phyloP scores from a whole-genome alignment of 768 basidiomycete species.

The Tephrocybe sp. region DNA sequence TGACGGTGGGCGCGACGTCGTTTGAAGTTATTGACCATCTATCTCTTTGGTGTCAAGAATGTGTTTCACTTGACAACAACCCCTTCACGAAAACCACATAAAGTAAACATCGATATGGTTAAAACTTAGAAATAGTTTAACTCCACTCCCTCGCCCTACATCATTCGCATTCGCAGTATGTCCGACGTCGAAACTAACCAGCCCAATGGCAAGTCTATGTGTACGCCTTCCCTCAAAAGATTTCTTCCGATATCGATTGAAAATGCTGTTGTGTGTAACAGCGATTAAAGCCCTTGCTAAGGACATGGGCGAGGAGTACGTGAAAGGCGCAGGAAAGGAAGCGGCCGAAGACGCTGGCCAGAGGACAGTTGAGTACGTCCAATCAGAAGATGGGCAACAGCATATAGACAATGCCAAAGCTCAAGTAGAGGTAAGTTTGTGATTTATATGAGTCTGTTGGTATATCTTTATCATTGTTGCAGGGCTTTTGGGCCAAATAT shows the following conservation, averaged over 20 bases:
- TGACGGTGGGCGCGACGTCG: neutral
- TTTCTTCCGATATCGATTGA: too few relatives aligned
- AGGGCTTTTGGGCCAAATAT: slow-evolving; percentile 28
- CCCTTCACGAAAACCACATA: neutral
- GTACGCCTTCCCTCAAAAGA: neutral
- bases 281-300: slow-evolving; percentile 6
- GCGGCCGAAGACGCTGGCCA: slow-evolving; percentile 15
- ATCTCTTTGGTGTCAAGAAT: too few relatives aligned
- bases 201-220: slow-evolving; percentile 11
- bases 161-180: neutral
- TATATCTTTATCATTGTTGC: neutral
- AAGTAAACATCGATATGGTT: neutral
- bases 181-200: slow-evolving; percentile 1
- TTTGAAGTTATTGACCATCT: too few relatives aligned
- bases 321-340: slow-evolving; percentile 23
- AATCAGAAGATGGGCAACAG: slow-evolving; percentile 17
- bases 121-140: neutral
- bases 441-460: too few relatives aligned
- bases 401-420: slow-evolving; percentile 27
- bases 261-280: too few relatives aligned
- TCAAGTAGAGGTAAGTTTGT: slow-evolving; percentile 22
- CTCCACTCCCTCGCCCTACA: neutral
- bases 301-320: slow-evolving; percentile 19
- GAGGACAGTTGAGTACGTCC: slow-evolving; percentile 24
- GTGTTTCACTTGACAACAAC: too few relatives aligned